These are phyloP conservation scores for Talaromyces marneffei DNA, from an alignment of 2,329 filamentous ascomycete species.

Conservation along the genomic window DNA sequence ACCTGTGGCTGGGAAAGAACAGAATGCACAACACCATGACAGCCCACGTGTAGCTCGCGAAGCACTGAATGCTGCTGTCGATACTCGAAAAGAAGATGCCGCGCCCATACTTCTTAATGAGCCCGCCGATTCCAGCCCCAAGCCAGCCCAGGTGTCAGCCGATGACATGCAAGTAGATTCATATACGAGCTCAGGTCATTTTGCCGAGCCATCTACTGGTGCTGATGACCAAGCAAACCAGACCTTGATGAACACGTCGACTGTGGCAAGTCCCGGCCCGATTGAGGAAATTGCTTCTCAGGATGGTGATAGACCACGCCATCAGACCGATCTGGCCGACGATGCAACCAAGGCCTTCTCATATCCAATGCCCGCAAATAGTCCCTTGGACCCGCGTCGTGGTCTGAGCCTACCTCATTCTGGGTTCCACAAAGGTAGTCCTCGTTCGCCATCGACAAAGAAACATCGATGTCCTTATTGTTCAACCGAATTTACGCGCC, in stretches of 20 bases:
- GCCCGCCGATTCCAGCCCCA: constrained; percentile 43
- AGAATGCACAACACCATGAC: constrained; percentile 22
- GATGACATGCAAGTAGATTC: constrained; percentile 43
- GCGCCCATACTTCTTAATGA: constrained; percentile 39
- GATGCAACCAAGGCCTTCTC: constrained; percentile 54
- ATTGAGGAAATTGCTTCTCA: constrained; percentile 42
- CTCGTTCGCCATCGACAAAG: constrained; percentile 69
- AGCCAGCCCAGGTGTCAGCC: constrained; percentile 45
- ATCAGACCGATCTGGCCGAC: constrained; percentile 25
- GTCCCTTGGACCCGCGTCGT: constrained; percentile 48
- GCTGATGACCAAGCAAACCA: constrained; percentile 46
- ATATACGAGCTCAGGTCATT: constrained; percentile 50
- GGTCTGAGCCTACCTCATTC: constrained; percentile 55
- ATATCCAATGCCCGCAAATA: constrained; percentile 55
- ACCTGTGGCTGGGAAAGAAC: constrained; percentile 28
- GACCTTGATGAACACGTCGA: constrained; percentile 45
- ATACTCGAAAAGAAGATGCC: constrained; percentile 26
- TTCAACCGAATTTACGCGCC: constrained; percentile 90
- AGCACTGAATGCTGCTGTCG: constrained; percentile 32
- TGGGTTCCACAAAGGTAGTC: constrained; percentile 51
- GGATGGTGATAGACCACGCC: constrained; percentile 38
- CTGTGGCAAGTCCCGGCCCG: constrained; percentile 43
- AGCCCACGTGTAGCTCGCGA: constrained; percentile 40
- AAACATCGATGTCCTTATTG: constrained; percentile 97
- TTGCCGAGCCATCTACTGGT: constrained; percentile 41